Base-by-base conservation (phyloP, 1,284 basidiomycete genomes). In the Moniliella sp. region DNA sequence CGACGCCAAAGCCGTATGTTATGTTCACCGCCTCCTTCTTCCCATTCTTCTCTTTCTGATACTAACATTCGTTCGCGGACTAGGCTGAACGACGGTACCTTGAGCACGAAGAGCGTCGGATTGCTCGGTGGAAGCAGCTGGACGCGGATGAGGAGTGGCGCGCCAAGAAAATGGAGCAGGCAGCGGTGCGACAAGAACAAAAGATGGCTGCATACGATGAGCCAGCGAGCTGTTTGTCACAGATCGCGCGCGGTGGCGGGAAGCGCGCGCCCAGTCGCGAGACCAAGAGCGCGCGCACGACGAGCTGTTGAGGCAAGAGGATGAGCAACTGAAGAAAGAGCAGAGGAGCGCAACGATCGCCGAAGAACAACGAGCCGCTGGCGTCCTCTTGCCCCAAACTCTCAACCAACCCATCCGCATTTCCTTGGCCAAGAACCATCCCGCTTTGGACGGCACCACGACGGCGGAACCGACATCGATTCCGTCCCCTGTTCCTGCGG, bases 301-400 rank as follows among this genome's bases (percentile, higher is more conserved):
- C 8, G 51, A 55, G 17, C 34, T 34, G 27, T 37, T 28, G 15
- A 16, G 35, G 29, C 26, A 37, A 9, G 55, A 55, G 35, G 42
- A 46, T 4, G 50, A 57, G 26, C 37, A 36, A 5, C 55, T 57
- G 34, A 32, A 55, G 9, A 50, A 43, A 2, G 31, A 49, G 35
- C 51, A 55, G 35, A 52, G 43, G 7, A 19, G 50, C 52, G 47
- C 46, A 46, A 19, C 40, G 38, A 19, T 32, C 46, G 39, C 46
- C 15, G 40, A 50, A 28, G 31, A 41, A 33, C 51, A 50, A 37
- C 39, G 46, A 4, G 40, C 40, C 9, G 37, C 52, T 1, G 55
- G 55, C 18, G 44, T 54, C 7, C 41, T 48, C 10, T 38, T 49
- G 8, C 44, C 42, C 26, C 15, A 14, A 16, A 11, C 7, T 29